A percentile compares a stretch with the other conserved stretches of the same genome.
These are phyloP conservation scores for Paracoccidioides brasiliensis DNA, from an alignment of 2,329 filamentous ascomycete genomes.

Conservation along the genomic window DNA sequence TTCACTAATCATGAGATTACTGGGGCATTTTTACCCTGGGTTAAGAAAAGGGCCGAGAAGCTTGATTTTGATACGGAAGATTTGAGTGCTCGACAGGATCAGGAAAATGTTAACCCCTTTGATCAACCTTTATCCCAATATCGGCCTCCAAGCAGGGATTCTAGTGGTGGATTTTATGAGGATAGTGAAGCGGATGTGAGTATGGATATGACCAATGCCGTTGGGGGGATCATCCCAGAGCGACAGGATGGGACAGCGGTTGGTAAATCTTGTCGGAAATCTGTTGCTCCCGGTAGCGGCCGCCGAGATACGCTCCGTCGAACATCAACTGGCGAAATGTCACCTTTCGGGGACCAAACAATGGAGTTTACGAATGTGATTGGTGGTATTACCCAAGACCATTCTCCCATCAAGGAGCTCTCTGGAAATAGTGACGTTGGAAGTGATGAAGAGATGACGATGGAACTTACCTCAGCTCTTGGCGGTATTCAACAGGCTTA, in stretches of 20 bases:
- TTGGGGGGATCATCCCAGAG: conserved; percentile 60
- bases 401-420: conserved; percentile 15
- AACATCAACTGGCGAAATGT: conserved; percentile 29
- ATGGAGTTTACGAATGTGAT: conserved; percentile 36
- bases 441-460: conserved; percentile 35
- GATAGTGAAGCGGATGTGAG: conserved; percentile 55
- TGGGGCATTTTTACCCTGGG: conserved; percentile 37
- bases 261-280: conserved; percentile 18
- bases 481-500: conserved; percentile 25
- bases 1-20: conserved; percentile 50
- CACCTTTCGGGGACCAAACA: conserved; percentile 36
- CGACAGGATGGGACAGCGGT: conserved; percentile 7
- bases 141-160: conserved; percentile 16
- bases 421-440: conserved; percentile 20
- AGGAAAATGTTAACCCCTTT: conserved; percentile 33
- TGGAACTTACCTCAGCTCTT: conserved; percentile 36
- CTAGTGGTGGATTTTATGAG: conserved; percentile 35
- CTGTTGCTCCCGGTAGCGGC: conserved; percentile 17
- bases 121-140: conserved; percentile 8
- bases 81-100: conserved; percentile 30
- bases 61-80: conserved; percentile 32
- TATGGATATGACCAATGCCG: conserved; percentile 81
- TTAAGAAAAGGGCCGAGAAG: conserved; percentile 29
- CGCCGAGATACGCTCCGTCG: conserved; percentile 29
- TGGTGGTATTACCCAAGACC: conserved; percentile 24